phyloP scores from a whole-genome alignment of 2,329 filamentous ascomycete species.

The Aspergillus bombycis region DNA sequence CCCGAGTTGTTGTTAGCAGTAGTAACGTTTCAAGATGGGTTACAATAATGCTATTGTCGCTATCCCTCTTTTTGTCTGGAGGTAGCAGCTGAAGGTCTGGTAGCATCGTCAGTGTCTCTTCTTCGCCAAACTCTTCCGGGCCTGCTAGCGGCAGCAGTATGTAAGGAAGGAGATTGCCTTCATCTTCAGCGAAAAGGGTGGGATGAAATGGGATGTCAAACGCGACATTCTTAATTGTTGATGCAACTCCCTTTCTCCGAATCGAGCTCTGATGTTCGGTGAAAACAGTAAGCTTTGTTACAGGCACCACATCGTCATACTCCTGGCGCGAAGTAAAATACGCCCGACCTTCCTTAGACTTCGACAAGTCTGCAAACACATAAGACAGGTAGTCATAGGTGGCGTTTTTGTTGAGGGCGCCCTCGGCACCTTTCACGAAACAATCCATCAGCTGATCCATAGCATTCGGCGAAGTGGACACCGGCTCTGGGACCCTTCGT shows the following conservation, averaged over 20 bases:
- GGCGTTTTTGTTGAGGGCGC: constrained; percentile 79
- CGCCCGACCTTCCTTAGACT: constrained; percentile 71
- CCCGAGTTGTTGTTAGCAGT: constrained; percentile 75
- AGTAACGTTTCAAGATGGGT: constrained; percentile 89
- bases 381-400: constrained; percentile 94
- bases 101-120: constrained; percentile 84
- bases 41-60: constrained; percentile 73
- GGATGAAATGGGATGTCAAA: constrained; percentile 79
- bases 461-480: constrained; percentile 72
- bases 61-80: constrained; percentile 84
- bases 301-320: constrained; percentile 82
- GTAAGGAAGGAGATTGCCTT: constrained; percentile 83
- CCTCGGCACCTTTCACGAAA: constrained; percentile 89
- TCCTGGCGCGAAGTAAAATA: constrained; percentile 75
- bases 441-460: constrained; percentile 93
- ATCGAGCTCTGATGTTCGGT: constrained; percentile 86
- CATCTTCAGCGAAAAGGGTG: constrained; percentile 69
- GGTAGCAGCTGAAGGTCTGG: constrained; percentile 87
- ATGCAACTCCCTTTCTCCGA: constrained; percentile 89
- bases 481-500: constrained; percentile 67
- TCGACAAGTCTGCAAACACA: constrained; percentile 89
- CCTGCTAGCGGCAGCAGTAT: constrained; percentile 86
- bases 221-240: constrained; percentile 89
- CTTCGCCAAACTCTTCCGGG: constrained; percentile 82
- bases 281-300: constrained; percentile 92